Evolutionary conservation across 2,329 filamentous ascomycete species (phyloP).

Genomic region (Lecanicillium sp.): DNA sequence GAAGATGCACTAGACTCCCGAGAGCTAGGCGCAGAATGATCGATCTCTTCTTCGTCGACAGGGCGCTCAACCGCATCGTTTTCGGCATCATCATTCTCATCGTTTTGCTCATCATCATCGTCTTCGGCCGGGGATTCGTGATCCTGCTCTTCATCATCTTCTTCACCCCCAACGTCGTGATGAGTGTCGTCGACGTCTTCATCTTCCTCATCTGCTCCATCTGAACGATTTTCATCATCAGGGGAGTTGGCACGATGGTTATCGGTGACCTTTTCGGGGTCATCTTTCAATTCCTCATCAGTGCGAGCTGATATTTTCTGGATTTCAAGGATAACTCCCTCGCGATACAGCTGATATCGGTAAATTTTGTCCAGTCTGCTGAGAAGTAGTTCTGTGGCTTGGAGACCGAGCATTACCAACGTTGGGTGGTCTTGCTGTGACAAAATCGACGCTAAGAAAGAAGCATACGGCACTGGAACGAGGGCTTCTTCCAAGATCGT

Average conservation of each 20-base stretch:
- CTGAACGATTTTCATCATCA: constrained; percentile 4
- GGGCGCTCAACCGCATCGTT: constrained; percentile 47
- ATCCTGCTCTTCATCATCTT: constrained; percentile 27
- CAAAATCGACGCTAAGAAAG: constrained; percentile 87
- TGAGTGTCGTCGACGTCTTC: constrained; percentile 16
- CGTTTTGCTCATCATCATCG: constrained; percentile 45
- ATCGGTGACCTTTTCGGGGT: constrained; percentile 8
- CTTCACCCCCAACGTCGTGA: constrained; percentile 24
- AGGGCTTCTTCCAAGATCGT: constrained; percentile 78
- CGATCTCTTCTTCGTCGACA: constrained; percentile 36
- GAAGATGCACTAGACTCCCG: constrained; percentile 58
- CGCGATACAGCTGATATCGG: constrained; percentile 91
- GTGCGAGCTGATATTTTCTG: constrained; percentile 58
- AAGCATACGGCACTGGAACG: constrained; percentile 85
- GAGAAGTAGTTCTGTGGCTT: constrained; percentile 82
- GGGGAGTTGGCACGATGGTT: constrained; percentile 1
- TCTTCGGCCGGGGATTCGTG: constrained; percentile 31
- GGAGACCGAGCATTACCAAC: constrained; percentile 77
- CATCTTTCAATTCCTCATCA: constrained; percentile 21
- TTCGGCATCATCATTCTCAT: constrained; percentile 37
- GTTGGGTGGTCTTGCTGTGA: constrained; percentile 90
- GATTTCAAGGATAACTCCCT: constrained; percentile 91
- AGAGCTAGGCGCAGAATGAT: constrained; percentile 58
- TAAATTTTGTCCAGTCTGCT: constrained; percentile 81
- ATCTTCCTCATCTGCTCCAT: constrained; percentile 15